Evolutionary conservation across 768 basidiomycete genomes (phyloP).

Genomic region (Floccularia luteovirens): DNA sequence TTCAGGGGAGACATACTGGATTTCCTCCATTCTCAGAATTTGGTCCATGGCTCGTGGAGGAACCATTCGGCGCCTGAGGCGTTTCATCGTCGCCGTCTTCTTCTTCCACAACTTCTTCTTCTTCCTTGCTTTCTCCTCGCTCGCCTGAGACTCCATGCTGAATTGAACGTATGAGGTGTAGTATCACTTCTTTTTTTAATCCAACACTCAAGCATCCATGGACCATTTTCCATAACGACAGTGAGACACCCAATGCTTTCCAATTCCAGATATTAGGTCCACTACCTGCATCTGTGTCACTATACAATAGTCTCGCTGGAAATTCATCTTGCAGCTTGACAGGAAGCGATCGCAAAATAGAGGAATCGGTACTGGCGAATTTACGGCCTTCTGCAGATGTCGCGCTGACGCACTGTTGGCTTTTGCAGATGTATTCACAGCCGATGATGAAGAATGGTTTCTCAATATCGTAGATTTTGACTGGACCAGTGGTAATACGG

Average conservation of each 20-base stretch:
- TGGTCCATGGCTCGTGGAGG: constrained; percentile 5
- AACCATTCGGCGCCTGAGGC: no score
- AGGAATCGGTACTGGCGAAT: constrained; percentile 66
- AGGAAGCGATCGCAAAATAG: constrained; percentile 66
- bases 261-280: constrained; percentile 67
- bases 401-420: constrained; percentile 33
- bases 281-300: constrained; percentile 49
- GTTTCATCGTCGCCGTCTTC: constrained; percentile 8
- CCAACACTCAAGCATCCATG: constrained; percentile 50
- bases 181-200: constrained; percentile 52
- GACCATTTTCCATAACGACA: constrained; percentile 69
- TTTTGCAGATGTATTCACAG: constrained; percentile 71
- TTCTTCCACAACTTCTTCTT: constrained; percentile 10
- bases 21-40: background rate
- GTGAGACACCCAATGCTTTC: constrained; percentile 67
- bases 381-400: constrained; percentile 46
- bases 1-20: constrained; percentile 8
- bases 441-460: constrained; percentile 80
- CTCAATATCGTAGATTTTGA: constrained; percentile 75
- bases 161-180: constrained; percentile 50
- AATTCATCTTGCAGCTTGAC: constrained; percentile 66
- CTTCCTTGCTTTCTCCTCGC: constrained; percentile 21
- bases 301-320: constrained; percentile 54
- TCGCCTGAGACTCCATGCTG: constrained; percentile 43
- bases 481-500: constrained; percentile 64